Base-by-base conservation (phyloP, 2,329 filamentous ascomycete genomes). In the Fonsecaea pugnacius region DNA sequence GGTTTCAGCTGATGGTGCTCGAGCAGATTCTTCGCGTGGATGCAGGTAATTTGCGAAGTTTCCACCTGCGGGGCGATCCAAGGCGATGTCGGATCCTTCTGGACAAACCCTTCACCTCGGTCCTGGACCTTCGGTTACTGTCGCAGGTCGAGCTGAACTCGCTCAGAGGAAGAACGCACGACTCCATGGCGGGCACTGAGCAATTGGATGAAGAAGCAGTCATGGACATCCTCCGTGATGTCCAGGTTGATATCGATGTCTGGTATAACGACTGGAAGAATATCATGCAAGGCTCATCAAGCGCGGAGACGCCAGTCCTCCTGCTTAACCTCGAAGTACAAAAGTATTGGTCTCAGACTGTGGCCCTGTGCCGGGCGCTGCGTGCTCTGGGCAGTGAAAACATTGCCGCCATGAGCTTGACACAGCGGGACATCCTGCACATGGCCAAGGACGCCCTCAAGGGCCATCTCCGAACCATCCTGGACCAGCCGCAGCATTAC, bases 341-440 rank as follows among this genome's bases (percentile, higher is more conserved):
- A 67, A 78, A 79, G 63, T 82, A 82, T 66, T 86, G 83, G 83
- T 79, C 82, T 1, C 77, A 83, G 16, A 80, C 82, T 50, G 84
- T 84, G 70, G 77, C 83, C 0, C 75, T 83, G 62, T 81, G 83
- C 53, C 81, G 83, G 70, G 83, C 82, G 0, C 72, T 85, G 0
- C 78, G 81, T 48, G 76, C 77, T 4, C 78, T 81, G 58, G 81
- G 81, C 2, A 78, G 82, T 7, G 80, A 83, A 52, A 83, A 83
- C 51, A 77, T 84, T 38, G 80, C 79, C 32, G 75, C 69, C 18
- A 84, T 86, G 82, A 81, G 80, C 0, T 70, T 77, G 0, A 74
- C 78, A 1, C 82, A 85, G 69, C 77, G 75, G 12, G 76, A 77
- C 3, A 78, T 85, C 48, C 78, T 85, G 2, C 68, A 77, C n/a